Conservation (phyloP, 1,284 basidiomycete genomes). For the Irpex rosettiformis region DNA sequence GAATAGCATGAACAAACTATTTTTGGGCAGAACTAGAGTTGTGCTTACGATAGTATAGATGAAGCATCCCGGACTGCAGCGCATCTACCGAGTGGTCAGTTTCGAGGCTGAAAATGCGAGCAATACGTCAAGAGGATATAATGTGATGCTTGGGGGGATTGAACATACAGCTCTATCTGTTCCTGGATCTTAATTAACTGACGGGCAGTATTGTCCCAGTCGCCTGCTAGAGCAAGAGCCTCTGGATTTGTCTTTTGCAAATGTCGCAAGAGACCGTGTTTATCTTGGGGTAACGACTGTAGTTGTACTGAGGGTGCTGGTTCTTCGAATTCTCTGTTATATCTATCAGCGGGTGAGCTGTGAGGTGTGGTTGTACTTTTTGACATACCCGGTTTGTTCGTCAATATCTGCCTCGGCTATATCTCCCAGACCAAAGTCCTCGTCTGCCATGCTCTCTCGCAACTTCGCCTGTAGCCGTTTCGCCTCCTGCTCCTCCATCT, state of each 20-base stretch:
- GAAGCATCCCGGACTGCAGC: conserved; percentile 60
- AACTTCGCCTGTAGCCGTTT: conserved; percentile 76
- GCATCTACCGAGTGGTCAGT: conserved; percentile 40
- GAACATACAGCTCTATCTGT: conserved; percentile 56
- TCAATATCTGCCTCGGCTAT: conserved; percentile 37
- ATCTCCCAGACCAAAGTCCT: conserved; percentile 86
- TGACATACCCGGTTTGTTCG: conserved; percentile 41
- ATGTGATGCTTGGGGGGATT: not conserved
- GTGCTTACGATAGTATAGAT: conserved; percentile 72
- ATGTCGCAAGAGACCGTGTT: conserved; percentile 64
- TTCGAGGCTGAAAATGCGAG: conserved; percentile 39
- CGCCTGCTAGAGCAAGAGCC: conserved; percentile 67
- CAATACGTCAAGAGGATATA: not conserved
- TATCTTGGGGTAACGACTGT: conserved; percentile 47
- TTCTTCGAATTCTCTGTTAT: conserved; percentile 17
- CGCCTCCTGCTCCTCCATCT: conserved; percentile 88
- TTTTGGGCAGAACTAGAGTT: too few species aligned
- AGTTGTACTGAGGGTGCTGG: conserved; percentile 16
- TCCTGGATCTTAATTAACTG: conserved; percentile 52
- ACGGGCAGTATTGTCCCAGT: conserved; percentile 68
- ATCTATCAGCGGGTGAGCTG: not conserved
- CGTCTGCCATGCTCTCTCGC: conserved; percentile 69
- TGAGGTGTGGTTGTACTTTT: conserved; percentile 2
- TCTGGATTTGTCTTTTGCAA: conserved; percentile 82
- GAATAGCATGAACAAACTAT: too few species aligned